A percentile compares a stretch with the other conserved stretches of the same genome.
phyloP scores from a whole-genome alignment of 1,139 yeast species.

The Yamadazyma pseudoaaseri region DNA sequence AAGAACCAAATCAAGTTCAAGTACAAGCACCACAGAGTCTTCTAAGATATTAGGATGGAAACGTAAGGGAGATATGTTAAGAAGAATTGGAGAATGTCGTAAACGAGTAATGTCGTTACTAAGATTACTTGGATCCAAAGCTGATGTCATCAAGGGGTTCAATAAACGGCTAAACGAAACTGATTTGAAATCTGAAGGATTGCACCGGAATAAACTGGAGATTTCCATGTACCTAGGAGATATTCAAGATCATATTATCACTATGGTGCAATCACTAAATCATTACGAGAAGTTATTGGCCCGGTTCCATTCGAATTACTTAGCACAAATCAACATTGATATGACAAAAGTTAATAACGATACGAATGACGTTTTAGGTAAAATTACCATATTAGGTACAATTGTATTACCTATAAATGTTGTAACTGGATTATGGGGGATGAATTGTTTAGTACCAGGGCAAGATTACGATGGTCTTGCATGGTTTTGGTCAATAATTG shows the following conservation, averaged over 20 bases:
- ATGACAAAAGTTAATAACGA: conserved; percentile 98
- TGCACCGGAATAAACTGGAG: conserved; percentile 26
- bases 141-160: conserved; percentile 94
- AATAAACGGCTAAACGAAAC: conserved; percentile 88
- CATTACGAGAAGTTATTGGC: conserved; percentile 94
- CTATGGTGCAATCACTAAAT: conserved; percentile 92
- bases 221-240: conserved; percentile 89
- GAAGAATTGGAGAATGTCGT: conserved; percentile 93
- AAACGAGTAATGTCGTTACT: conserved; percentile 90
- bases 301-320: conserved; percentile 88
- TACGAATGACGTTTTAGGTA: conserved; percentile 93
- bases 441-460: conserved; percentile 97
- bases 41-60: conserved; percentile 75
- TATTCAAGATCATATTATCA: conserved; percentile 90
- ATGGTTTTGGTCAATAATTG: conserved; percentile 68
- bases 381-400: conserved; percentile 91
- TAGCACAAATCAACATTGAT: conserved; percentile 95
- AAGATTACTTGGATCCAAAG: conserved; percentile 83
- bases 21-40: conserved; percentile 34
- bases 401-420: conserved; percentile 92
- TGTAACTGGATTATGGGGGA: conserved; percentile 97
- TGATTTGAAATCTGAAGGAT: conserved; percentile 38
- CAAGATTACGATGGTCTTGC: conserved; percentile 67
- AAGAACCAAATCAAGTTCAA: conserved; percentile 14
- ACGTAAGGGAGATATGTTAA: conserved; percentile 88